These are phyloP conservation scores for Pythium phragmiticola DNA, from an alignment of 352 stramenopile genomes.

Conservation along the genomic window DNA sequence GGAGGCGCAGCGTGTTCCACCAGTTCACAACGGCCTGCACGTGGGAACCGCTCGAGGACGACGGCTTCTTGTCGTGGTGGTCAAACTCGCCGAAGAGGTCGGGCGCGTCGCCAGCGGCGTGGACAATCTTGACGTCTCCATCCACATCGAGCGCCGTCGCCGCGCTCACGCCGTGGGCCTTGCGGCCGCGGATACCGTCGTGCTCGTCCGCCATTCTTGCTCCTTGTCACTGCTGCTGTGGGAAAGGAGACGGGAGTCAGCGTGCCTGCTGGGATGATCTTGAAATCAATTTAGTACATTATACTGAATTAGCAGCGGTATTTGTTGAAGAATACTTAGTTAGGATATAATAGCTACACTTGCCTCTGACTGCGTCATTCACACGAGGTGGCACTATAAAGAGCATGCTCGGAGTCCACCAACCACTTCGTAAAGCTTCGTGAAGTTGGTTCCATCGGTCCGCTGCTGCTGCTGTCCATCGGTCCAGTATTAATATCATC, in stretches of 20 bases:
- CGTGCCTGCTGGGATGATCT: background rate
- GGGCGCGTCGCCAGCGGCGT: slow-evolving; percentile 4
- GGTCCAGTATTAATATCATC: too few species aligned
- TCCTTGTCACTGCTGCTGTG: too few species aligned
- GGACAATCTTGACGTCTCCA: slow-evolving; percentile 7
- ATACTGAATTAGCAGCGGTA: too few species aligned
- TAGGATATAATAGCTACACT: too few species aligned
- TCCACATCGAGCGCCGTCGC: slow-evolving; percentile 23
- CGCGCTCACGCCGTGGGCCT: slow-evolving; percentile 27
- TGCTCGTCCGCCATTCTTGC: slow-evolving; percentile 33
- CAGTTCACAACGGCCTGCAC: slow-evolving; percentile 48
- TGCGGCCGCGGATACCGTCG: slow-evolving; percentile 66
- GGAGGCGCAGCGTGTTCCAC: slow-evolving; percentile 56
- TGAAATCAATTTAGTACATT: too few species aligned
- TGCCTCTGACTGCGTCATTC: too few species aligned
- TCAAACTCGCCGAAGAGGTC: slow-evolving; percentile 17
- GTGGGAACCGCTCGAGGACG: slow-evolving; percentile 25
- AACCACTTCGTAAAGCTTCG: too few species aligned
- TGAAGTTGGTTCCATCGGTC: too few species aligned
- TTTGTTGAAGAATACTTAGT: too few species aligned
- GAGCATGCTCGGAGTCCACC: too few species aligned
- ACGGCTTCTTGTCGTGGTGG: slow-evolving; percentile 12
- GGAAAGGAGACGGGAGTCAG: slow-evolving; percentile 6
- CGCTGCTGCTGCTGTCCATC: too few species aligned
- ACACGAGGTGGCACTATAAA: too few species aligned